Evolutionary conservation across 2,329 filamentous ascomycete genomes (phyloP).

Genomic region (Plenodomus lindquistii): DNA sequence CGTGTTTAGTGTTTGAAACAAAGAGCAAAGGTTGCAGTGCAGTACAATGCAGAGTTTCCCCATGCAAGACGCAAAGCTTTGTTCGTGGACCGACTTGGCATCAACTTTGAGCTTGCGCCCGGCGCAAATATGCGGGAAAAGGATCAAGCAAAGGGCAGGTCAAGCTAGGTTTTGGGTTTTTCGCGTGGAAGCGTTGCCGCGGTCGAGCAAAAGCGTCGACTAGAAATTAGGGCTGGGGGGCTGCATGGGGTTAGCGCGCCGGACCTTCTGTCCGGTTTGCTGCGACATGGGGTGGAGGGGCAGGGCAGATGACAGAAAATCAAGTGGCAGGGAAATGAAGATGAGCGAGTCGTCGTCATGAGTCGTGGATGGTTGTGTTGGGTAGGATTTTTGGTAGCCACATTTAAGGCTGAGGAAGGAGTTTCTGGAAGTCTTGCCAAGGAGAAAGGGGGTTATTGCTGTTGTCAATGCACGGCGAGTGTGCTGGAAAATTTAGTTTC

Average conservation of each 20-base stretch:
- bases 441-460: conserved; percentile 19
- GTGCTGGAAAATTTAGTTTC: conserved; percentile 22
- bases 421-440: conserved; percentile 13
- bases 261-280: conserved; percentile 8
- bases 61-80: too few relatives aligned
- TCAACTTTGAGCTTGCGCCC: neutral
- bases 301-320: conserved; percentile 4
- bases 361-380: conserved; percentile 2
- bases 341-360: neutral
- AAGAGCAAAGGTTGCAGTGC: too few relatives aligned
- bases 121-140: too few relatives aligned
- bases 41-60: too few relatives aligned
- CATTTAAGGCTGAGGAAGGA: conserved; percentile 21
- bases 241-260: conserved; percentile 6
- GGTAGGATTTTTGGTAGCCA: conserved; percentile 8
- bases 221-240: neutral
- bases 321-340: conserved; percentile 21
- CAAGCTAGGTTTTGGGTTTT: conserved; percentile 8
- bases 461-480: conserved; percentile 23
- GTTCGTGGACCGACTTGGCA: neutral
- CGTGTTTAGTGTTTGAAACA: too few relatives aligned
- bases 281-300: too few relatives aligned
- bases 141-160: neutral
- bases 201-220: conserved; percentile 8
- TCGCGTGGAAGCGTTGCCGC: conserved; percentile 32